phyloP scores from a whole-genome alignment of 2,329 filamentous ascomycete species.

The Aspergillus ochraceus region DNA sequence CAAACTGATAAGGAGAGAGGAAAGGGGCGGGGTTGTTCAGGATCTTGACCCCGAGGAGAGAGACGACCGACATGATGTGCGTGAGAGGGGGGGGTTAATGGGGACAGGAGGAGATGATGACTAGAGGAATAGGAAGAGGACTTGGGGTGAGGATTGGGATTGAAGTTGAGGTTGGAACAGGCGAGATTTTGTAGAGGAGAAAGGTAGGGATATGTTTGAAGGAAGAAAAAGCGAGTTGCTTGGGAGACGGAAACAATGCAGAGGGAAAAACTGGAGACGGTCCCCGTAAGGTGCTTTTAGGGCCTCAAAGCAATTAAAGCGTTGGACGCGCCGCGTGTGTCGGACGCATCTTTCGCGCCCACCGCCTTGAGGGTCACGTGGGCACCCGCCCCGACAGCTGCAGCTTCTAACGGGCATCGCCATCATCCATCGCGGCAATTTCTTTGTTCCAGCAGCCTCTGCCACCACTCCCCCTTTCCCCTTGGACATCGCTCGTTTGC shows the following conservation, averaged over 20 bases:
- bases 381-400: constrained; percentile 14
- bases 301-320: constrained; percentile 18
- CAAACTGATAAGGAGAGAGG: constrained; percentile 89
- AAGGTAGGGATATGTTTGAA: background rate
- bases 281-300: constrained; percentile 6
- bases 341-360: constrained; percentile 25
- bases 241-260: background rate
- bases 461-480: background rate
- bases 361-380: constrained; percentile 36
- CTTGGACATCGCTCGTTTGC: background rate
- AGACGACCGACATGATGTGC: constrained; percentile 85
- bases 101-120: constrained; percentile 10
- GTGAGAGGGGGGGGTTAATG: constrained; percentile 9
- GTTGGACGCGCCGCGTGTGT: constrained; percentile 29
- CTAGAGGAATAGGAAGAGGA: background rate
- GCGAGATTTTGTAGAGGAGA: background rate
- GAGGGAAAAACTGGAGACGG: constrained; percentile 5
- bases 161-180: background rate
- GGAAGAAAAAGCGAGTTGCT: background rate
- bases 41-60: constrained; percentile 90
- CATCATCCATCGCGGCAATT: constrained; percentile 7
- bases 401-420: constrained; percentile 21
- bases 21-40: constrained; percentile 97
- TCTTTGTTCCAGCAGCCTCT: constrained; percentile 6
- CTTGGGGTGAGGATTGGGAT: too few species aligned